Evolutionary conservation across 73 alveolate genomes (phyloP).

Genomic region (Symbiodinium pilosum): DNA sequence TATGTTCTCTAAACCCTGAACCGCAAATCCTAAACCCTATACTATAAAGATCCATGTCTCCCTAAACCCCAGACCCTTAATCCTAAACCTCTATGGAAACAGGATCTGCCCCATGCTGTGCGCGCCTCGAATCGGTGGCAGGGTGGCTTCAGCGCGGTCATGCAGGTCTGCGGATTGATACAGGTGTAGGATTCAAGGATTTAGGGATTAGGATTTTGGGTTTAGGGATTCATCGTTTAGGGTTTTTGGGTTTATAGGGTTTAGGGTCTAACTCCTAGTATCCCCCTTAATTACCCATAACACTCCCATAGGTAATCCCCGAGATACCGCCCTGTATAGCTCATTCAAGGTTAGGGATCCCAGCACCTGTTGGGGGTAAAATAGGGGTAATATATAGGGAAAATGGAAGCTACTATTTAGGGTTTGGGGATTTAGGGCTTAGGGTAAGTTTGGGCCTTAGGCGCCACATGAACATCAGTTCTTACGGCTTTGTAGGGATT

Average conservation of each 20-base stretch:
- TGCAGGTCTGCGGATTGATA: not conserved
- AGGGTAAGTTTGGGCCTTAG: no score
- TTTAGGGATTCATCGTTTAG: not conserved
- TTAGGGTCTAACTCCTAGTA: not conserved
- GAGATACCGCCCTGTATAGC: no score
- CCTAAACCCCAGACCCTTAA: not conserved
- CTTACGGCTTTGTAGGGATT: no score
- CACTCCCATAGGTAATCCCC: no score
- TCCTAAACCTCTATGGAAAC: not conserved
- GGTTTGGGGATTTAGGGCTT: not conserved
- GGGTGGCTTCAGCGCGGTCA: not conserved
- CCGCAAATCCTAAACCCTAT: not conserved
- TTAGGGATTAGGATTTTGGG: not conserved
- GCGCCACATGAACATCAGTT: no score
- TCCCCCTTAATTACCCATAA: no score
- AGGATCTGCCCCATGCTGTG: not conserved
- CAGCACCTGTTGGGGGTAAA: no score
- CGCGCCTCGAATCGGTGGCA: conserved; percentile 7
- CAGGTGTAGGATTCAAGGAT: not conserved
- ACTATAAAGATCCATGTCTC: not conserved
- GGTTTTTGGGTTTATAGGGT: not conserved
- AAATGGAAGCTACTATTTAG: not conserved
- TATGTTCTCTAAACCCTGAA: not conserved
- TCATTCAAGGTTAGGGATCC: no score
- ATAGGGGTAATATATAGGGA: no score